Evolutionary conservation across 495 filamentous ascomycete species (phyloP).

Genomic region (Thozetella sp.): DNA sequence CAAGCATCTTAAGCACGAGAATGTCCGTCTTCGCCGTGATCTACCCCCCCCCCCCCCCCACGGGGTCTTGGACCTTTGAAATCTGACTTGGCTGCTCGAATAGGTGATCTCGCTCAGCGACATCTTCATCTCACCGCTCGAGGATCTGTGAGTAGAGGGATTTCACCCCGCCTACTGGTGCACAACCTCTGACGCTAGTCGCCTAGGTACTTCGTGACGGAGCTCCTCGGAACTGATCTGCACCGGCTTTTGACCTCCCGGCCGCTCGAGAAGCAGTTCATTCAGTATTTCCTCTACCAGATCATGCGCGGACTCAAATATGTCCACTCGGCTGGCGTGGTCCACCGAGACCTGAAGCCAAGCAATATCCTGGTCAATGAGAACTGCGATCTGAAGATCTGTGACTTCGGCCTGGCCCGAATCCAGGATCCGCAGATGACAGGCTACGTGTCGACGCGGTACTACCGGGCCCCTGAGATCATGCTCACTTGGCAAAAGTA

Average conservation of each 20-base stretch:
- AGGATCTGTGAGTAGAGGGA: constrained; percentile 79
- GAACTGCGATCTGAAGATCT: constrained; percentile 99
- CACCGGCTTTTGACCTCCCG: constrained; percentile 94
- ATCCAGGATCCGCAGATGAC: constrained; percentile 99
- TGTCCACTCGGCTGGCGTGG: constrained; percentile 96
- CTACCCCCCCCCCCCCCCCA: no score
- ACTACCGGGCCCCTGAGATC: constrained; percentile 98
- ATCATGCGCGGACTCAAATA: constrained; percentile 98
- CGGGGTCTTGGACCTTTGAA: background rate
- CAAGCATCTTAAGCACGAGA: constrained; percentile 96
- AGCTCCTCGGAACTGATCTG: constrained; percentile 94
- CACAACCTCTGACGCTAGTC: constrained; percentile 24
- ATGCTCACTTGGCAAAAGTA: constrained; percentile 99
- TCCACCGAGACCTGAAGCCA: constrained; percentile 96
- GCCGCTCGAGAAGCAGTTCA: constrained; percentile 98
- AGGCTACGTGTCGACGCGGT: constrained; percentile 96
- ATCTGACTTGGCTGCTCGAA: constrained; percentile 11
- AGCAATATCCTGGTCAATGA: constrained; percentile 99
- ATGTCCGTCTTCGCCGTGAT: constrained; percentile 77
- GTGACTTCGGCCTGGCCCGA: constrained; percentile 95
- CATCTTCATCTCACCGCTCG: constrained; percentile 98
- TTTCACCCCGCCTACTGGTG: background rate
- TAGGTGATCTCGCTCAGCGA: constrained; percentile 98
- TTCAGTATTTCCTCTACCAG: constrained; percentile 99
- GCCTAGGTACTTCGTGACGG: constrained; percentile 92